A percentile compares a stretch with the other conserved stretches of the same genome.
Conservation (phyloP, 257 asterid species). For the Solanum tarapatanum region DNA sequence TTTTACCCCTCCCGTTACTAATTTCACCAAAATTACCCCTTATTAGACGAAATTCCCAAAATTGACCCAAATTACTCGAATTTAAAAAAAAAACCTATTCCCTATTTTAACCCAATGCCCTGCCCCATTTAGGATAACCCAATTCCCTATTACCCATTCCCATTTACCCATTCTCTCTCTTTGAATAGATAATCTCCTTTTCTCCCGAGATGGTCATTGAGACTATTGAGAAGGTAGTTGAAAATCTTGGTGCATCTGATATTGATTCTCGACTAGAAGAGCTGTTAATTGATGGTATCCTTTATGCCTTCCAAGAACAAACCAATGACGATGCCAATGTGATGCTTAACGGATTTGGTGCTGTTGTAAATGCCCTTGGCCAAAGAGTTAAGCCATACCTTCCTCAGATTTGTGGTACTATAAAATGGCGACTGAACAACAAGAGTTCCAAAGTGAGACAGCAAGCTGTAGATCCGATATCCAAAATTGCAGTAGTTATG, state of each 20-base stretch:
- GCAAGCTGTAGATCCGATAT: conserved; percentile 83
- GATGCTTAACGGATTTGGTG: conserved; percentile 92
- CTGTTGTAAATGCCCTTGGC: conserved; percentile 86
- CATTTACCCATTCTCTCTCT: too few relatives aligned
- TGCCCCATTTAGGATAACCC: too few relatives aligned
- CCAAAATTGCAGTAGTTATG: conserved; percentile 88
- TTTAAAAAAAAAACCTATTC: too few relatives aligned
- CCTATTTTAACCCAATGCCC: too few relatives aligned
- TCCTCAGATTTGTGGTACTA: conserved; percentile 92
- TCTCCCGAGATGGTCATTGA: conserved; percentile 63
- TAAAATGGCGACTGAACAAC: conserved; percentile 83
- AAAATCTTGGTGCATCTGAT: conserved; percentile 76
- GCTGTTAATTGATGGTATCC: conserved; percentile 72
- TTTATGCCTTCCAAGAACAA: conserved; percentile 87
- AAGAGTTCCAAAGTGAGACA: conserved; percentile 92
- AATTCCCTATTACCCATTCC: too few relatives aligned
- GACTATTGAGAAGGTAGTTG: conserved; percentile 89
- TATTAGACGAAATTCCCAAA: too few relatives aligned
- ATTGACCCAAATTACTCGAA: too few relatives aligned
- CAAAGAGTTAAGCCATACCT: conserved; percentile 78
- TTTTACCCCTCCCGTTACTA: too few relatives aligned
- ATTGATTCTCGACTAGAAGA: conserved; percentile 80
- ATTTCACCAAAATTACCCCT: too few relatives aligned
- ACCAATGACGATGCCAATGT: conserved; percentile 88
- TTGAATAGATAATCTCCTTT: too few relatives aligned